phyloP scores from a whole-genome alignment of 2,329 filamentous ascomycete genomes.

The Rhynchosporium secalis region DNA sequence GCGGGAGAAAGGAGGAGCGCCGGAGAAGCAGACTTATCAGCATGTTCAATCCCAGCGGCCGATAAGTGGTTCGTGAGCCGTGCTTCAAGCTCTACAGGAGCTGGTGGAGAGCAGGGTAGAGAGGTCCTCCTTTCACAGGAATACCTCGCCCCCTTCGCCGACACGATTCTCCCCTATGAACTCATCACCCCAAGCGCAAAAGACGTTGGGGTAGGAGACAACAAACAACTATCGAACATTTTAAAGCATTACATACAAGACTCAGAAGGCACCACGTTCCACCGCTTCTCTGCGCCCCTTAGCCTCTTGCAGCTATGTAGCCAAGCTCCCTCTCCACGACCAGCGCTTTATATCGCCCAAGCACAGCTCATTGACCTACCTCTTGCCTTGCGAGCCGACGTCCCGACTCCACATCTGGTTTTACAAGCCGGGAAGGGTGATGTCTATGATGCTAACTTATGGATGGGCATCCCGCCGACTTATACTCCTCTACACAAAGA shows the following conservation, averaged over 20 bases:
- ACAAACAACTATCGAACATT: slow-evolving; percentile 5
- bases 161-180: slow-evolving; percentile 59
- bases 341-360: slow-evolving; percentile 81
- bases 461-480: slow-evolving; percentile 84
- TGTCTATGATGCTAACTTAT: slow-evolving; percentile 83
- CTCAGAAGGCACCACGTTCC: slow-evolving; percentile 41
- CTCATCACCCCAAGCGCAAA: slow-evolving; percentile 38
- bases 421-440: slow-evolving; percentile 69
- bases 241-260: slow-evolving; percentile 13
- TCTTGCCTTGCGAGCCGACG: slow-evolving; percentile 56
- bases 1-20: not conserved
- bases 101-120: not conserved
- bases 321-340: not conserved
- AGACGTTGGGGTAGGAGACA: not conserved
- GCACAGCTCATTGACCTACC: slow-evolving; percentile 72
- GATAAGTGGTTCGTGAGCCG: slow-evolving; percentile 57
- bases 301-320: slow-evolving; percentile 32
- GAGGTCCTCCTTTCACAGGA: slow-evolving; percentile 30
- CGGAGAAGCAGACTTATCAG: slow-evolving; percentile 41
- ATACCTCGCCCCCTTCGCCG: slow-evolving; percentile 44
- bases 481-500: slow-evolving; percentile 90
- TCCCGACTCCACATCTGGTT: slow-evolving; percentile 68
- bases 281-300: slow-evolving; percentile 47
- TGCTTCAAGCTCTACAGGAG: not conserved
- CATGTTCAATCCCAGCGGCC: slow-evolving; percentile 50